Percentiles rank a stretch among this genome's conserved stretches.
These are phyloP conservation scores for Aaosphaeria pasadenensis DNA, from an alignment of 2,329 filamentous ascomycete species.

Conservation along the genomic window DNA sequence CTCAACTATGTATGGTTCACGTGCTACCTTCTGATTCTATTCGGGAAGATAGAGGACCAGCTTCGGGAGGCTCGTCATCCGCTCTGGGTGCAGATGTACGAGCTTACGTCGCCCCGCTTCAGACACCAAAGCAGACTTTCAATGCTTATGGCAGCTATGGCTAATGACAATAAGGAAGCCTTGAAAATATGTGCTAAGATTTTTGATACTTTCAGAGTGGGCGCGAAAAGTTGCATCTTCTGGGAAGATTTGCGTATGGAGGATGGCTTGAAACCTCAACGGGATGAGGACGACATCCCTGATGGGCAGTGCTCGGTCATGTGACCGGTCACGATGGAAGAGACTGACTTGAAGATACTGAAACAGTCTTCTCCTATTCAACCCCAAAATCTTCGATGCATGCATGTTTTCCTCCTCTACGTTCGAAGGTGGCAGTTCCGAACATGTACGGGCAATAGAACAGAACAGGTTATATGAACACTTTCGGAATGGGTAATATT, in stretches of 20 bases:
- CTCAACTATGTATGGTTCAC: constrained; percentile 11
- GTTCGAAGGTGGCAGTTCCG: too few relatives aligned
- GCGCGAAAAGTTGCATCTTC: constrained; percentile 7
- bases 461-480: too few relatives aligned
- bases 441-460: too few relatives aligned
- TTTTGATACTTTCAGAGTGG: constrained; percentile 7
- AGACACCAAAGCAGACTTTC: constrained; percentile 8
- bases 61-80: constrained; percentile 9
- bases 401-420: too few relatives aligned
- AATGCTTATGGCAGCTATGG: constrained; percentile 8
- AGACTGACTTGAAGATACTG: too few relatives aligned
- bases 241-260: constrained; percentile 10
- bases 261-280: constrained; percentile 5
- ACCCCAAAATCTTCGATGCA: too few relatives aligned
- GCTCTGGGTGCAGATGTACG: constrained; percentile 8
- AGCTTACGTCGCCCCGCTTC: constrained; percentile 4
- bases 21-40: constrained; percentile 9
- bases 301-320: constrained; percentile 9
- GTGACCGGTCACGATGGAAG: constrained; percentile 1
- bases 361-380: too few relatives aligned
- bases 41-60: constrained; percentile 8
- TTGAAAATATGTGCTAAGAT: constrained; percentile 8
- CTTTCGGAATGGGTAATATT: too few relatives aligned
- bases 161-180: constrained; percentile 6
- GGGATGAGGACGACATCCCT: constrained; percentile 2